Percentiles rank a stretch among this genome's conserved stretches.
phyloP scores from a whole-genome alignment of 495 filamentous ascomycete genomes.

The Daldinia decipiens region DNA sequence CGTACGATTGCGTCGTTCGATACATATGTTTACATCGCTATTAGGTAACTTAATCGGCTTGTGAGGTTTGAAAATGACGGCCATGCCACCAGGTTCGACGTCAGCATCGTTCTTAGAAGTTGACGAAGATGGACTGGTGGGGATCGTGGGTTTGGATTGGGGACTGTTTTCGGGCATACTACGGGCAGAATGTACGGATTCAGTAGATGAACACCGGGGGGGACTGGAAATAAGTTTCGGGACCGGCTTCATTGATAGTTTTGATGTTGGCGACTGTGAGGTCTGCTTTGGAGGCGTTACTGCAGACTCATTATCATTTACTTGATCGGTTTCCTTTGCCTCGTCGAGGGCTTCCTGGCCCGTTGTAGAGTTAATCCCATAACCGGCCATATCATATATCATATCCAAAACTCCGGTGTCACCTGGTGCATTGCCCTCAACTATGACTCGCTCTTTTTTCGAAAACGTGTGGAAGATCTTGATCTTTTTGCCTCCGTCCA shows the following conservation, averaged over 20 bases:
- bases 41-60: constrained; percentile 71
- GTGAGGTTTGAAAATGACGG: constrained; percentile 80
- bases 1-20: constrained; percentile 77
- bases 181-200: constrained; percentile 14
- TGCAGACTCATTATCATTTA: constrained; percentile 32
- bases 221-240: constrained; percentile 36
- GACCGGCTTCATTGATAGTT: constrained; percentile 27
- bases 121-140: constrained; percentile 23
- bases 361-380: constrained; percentile 39
- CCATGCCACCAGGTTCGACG: constrained; percentile 62
- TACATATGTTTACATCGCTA: constrained; percentile 88
- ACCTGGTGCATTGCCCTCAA: constrained; percentile 66
- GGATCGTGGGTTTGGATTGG: constrained; percentile 1
- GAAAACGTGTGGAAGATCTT: constrained; percentile 84
- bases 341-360: constrained; percentile 42
- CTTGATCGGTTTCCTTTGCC: constrained; percentile 42
- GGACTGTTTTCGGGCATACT: constrained; percentile 11
- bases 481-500: constrained; percentile 87
- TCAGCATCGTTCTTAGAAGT: constrained; percentile 38
- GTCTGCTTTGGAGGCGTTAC: not conserved
- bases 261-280: constrained; percentile 27
- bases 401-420: constrained; percentile 60
- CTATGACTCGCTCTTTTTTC: constrained; percentile 75
- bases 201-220: constrained; percentile 9
- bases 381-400: constrained; percentile 64